A percentile compares a stretch with the other conserved stretches of the same genome.
Evolutionary conservation across 352 stramenopile genomes (phyloP).

Genomic region (Pythium utonaiense): DNA sequence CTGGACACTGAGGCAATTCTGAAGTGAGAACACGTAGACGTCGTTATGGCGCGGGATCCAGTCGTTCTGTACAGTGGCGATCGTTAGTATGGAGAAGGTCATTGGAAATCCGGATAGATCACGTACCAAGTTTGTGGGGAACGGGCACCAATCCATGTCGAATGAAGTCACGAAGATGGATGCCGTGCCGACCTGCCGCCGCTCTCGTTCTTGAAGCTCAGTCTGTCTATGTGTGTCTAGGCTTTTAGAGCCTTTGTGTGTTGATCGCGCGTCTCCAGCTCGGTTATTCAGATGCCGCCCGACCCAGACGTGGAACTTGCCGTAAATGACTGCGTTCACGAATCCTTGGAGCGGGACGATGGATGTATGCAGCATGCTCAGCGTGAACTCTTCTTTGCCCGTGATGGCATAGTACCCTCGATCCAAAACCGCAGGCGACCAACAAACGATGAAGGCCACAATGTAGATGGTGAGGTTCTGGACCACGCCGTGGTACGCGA

Average conservation of each 20-base stretch:
- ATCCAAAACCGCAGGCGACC: slow-evolving; percentile 64
- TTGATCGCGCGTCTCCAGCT: not conserved
- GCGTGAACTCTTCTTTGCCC: slow-evolving; percentile 46
- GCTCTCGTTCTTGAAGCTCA: slow-evolving; percentile 41
- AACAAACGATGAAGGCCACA: slow-evolving; percentile 75
- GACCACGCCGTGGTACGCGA: slow-evolving; percentile 76
- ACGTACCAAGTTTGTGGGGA: slow-evolving; percentile 56
- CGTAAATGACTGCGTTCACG: slow-evolving; percentile 84
- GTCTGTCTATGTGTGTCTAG: slow-evolving; percentile 38
- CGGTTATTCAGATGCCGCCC: slow-evolving; percentile 45
- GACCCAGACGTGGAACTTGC: slow-evolving; percentile 82
- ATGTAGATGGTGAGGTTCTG: slow-evolving; percentile 86
- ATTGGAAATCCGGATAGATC: not conserved
- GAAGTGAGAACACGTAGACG: slow-evolving; percentile 81
- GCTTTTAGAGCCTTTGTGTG: slow-evolving; percentile 9
- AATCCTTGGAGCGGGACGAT: slow-evolving; percentile 84
- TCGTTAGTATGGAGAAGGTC: not conserved
- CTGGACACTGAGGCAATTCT: slow-evolving; percentile 68
- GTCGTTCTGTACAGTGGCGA: slow-evolving; percentile 29
- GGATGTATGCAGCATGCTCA: slow-evolving; percentile 69
- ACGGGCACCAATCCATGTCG: slow-evolving; percentile 73
- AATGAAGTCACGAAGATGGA: slow-evolving; percentile 81
- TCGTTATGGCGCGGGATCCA: slow-evolving; percentile 77
- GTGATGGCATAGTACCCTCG: slow-evolving; percentile 60
- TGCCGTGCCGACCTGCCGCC: slow-evolving; percentile 62